Conservation (phyloP, 2,329 filamentous ascomycete genomes). For the Lachnellula occidentalis region DNA sequence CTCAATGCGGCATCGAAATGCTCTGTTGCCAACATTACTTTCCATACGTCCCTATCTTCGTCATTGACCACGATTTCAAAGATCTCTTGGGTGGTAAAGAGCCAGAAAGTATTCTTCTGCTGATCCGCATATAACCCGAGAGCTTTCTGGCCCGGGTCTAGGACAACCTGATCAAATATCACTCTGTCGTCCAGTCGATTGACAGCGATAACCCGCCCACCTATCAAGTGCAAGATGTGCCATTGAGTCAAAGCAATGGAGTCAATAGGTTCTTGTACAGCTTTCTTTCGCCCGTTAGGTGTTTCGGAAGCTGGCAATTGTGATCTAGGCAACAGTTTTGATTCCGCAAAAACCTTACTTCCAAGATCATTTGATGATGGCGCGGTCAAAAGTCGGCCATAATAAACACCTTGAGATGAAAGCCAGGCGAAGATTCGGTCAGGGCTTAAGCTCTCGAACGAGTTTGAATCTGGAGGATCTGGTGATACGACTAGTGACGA, state of each 20-base stretch:
- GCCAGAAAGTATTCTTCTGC: slow-evolving; percentile 96
- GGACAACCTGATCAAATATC: slow-evolving; percentile 81
- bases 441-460: slow-evolving; percentile 49
- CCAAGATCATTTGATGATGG: slow-evolving; percentile 61
- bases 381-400: slow-evolving; percentile 68
- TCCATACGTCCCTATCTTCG: slow-evolving; percentile 91
- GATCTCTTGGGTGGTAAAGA: slow-evolving; percentile 86
- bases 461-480: slow-evolving; percentile 53
- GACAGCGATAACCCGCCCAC: slow-evolving; percentile 74
- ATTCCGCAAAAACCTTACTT: slow-evolving; percentile 68
- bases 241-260: slow-evolving; percentile 87
- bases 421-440: slow-evolving; percentile 89
- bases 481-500: slow-evolving; percentile 73
- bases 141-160: slow-evolving; percentile 71
- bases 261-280: slow-evolving; percentile 66
- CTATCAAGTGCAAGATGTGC: slow-evolving; percentile 81
- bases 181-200: slow-evolving; percentile 82
- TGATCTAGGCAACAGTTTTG: slow-evolving; percentile 69
- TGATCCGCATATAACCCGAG: slow-evolving; percentile 84
- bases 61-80: slow-evolving; percentile 89
- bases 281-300: slow-evolving; percentile 56
- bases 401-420: slow-evolving; percentile 77
- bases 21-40: slow-evolving; percentile 80
- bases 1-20: slow-evolving; percentile 84
- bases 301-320: slow-evolving; percentile 66